These are phyloP conservation scores for Podaxis sp. DNA, from an alignment of 768 basidiomycete genomes.

Conservation along the genomic window DNA sequence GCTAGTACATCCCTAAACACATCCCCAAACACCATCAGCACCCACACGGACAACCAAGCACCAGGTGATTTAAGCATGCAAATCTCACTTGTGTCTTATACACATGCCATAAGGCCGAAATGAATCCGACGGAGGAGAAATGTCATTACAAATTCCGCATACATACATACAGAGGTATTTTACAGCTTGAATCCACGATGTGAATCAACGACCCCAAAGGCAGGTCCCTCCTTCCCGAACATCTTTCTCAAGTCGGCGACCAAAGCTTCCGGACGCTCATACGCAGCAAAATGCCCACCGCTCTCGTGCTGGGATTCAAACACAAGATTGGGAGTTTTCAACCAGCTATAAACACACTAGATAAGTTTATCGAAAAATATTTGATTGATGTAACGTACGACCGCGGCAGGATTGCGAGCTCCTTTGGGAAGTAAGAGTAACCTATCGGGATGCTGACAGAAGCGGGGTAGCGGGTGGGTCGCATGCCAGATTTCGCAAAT, in stretches of 20 bases:
- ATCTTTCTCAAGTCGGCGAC: conserved; percentile 53
- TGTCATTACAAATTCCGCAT: too few species aligned
- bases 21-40: too few species aligned
- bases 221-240: conserved; percentile 53
- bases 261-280: conserved; percentile 48
- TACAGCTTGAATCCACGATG: conserved; percentile 34
- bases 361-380: neutral
- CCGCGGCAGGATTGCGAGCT: conserved; percentile 32
- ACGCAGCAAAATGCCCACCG: conserved; percentile 62
- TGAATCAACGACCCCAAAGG: conserved; percentile 46
- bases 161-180: neutral
- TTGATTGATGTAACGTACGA: conserved; percentile 23
- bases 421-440: conserved; percentile 52
- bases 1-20: conserved; percentile 82
- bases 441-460: conserved; percentile 43
- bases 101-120: too few species aligned
- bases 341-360: conserved; percentile 38
- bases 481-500: conserved; percentile 19
- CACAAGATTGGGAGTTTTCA: conserved; percentile 35
- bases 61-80: too few species aligned
- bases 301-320: conserved; percentile 46
- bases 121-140: too few species aligned
- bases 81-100: too few species aligned
- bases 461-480: conserved; percentile 3
- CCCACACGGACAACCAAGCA: too few species aligned